phyloP scores from a whole-genome alignment of 177 flowering plant species.

The Vitis hybrid region DNA sequence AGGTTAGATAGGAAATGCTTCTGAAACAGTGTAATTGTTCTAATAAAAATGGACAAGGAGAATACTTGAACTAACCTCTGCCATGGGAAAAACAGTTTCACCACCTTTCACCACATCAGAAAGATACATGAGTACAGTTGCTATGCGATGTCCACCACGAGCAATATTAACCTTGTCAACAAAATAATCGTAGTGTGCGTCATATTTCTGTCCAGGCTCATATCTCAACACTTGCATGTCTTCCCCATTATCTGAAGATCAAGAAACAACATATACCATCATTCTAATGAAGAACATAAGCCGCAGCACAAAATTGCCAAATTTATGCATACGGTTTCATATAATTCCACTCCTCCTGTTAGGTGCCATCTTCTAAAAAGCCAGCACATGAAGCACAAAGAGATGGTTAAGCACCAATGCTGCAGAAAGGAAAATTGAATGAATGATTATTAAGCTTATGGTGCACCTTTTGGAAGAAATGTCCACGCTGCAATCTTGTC shows the following conservation, averaged over 20 bases:
- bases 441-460: neutral
- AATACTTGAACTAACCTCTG: slow-evolving; percentile 62
- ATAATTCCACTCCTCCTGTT: no score
- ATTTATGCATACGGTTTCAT: no score
- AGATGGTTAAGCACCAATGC: no score
- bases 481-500: slow-evolving; percentile 92
- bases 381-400: neutral
- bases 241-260: slow-evolving; percentile 85
- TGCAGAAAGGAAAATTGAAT: neutral
- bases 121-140: slow-evolving; percentile 95
- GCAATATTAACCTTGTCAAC: slow-evolving; percentile 76
- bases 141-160: slow-evolving; percentile 92
- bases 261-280: neutral
- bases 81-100: slow-evolving; percentile 88
- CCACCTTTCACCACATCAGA: slow-evolving; percentile 82
- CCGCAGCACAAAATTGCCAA: no score
- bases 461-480: slow-evolving; percentile 89
- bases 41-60: neutral
- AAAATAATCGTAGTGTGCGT: slow-evolving; percentile 87
- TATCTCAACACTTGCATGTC: slow-evolving; percentile 87
- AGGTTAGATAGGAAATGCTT: no score
- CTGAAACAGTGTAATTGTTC: no score
- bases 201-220: slow-evolving; percentile 88
- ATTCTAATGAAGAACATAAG: neutral
- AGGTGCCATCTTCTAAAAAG: neutral